Percentiles rank a stretch among this genome's conserved stretches.
Conservation (phyloP, 176 grass and related monocot genomes). For the Oryza coarctata region DNA sequence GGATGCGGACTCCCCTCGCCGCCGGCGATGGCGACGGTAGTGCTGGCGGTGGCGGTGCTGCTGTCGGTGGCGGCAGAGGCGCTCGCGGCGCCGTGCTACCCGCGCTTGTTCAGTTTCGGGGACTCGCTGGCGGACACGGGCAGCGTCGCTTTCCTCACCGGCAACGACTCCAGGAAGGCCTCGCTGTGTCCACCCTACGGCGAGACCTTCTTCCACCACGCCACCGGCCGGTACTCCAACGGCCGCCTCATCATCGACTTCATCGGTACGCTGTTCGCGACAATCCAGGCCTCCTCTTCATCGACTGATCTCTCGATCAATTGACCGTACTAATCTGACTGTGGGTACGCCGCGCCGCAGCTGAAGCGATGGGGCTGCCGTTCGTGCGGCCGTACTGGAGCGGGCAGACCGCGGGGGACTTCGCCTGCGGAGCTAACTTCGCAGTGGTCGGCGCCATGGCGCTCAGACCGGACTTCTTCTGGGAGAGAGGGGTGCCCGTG, state of each 20-base stretch:
- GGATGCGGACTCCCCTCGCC: not conserved
- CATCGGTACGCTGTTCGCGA: conserved; percentile 55
- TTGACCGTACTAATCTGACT: not conserved
- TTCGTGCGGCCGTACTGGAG: conserved; percentile 49
- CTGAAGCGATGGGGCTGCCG: conserved; percentile 49
- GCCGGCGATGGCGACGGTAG: not conserved
- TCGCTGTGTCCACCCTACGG: conserved; percentile 45
- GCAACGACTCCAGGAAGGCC: not conserved
- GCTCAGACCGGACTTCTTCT: conserved; percentile 60
- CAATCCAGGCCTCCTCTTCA: not conserved
- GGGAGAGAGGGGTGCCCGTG: conserved; percentile 44
- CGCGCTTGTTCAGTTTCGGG: conserved; percentile 55
- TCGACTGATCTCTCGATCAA: not conserved
- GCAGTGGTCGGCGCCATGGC: conserved; percentile 75
- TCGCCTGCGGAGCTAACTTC: conserved; percentile 72
- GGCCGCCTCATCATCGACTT: conserved; percentile 79
- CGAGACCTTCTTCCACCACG: conserved; percentile 61
- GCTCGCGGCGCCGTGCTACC: conserved; percentile 40
- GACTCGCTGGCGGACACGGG: conserved; percentile 72
- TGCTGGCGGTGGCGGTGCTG: not conserved
- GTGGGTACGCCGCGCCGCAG: conserved; percentile 12
- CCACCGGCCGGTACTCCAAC: conserved; percentile 73
- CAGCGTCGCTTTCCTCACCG: conserved; percentile 30
- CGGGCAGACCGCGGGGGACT: conserved; percentile 18
- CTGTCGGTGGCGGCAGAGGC: not conserved